phyloP scores from a whole-genome alignment of 2,329 filamentous ascomycete genomes.

The Davidsoniella eucalypti region DNA sequence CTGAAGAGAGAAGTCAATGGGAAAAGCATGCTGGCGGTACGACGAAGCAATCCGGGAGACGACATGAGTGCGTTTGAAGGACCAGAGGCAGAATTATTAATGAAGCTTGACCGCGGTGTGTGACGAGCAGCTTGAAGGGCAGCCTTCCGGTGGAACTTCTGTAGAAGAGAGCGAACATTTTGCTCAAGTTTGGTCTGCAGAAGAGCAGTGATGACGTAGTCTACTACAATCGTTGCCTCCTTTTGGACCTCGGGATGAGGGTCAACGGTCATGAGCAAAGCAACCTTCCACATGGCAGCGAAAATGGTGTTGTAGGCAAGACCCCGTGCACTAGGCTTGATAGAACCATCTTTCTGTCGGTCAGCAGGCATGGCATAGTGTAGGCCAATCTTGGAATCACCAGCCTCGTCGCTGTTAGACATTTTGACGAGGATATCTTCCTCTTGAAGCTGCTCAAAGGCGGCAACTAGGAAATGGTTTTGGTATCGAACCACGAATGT shows the following conservation, averaged over 20 bases:
- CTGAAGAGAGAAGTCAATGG: constrained; percentile 34
- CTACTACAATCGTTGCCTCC: constrained; percentile 70
- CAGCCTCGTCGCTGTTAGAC: constrained; percentile 37
- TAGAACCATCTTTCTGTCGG: constrained; percentile 38
- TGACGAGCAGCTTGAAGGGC: constrained; percentile 25
- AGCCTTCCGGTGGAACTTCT: constrained; percentile 47
- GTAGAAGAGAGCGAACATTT: constrained; percentile 54
- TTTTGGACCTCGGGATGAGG: constrained; percentile 85
- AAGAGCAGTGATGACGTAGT: constrained; percentile 66
- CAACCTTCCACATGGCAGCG: constrained; percentile 84
- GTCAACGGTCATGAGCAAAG: constrained; percentile 79
- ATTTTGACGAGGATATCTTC: constrained; percentile 54
- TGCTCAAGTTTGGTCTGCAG: constrained; percentile 60
- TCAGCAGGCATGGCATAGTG: constrained; percentile 42
- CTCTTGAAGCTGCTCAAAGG: constrained; percentile 77
- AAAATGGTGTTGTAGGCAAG: constrained; percentile 80
- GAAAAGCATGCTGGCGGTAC: constrained; percentile 48
- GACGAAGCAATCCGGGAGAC: constrained; percentile 42
- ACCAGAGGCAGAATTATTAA: constrained; percentile 17
- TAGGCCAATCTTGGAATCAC: constrained; percentile 44
- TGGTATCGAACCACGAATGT: constrained; percentile 81
- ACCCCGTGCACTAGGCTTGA: constrained; percentile 39
- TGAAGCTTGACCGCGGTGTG: constrained; percentile 20
- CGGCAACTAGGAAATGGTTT: constrained; percentile 78
- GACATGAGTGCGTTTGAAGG: constrained; percentile 26